phyloP scores from a whole-genome alignment of 2,329 filamentous ascomycete species.

The Alternaria hordeiaustralica region DNA sequence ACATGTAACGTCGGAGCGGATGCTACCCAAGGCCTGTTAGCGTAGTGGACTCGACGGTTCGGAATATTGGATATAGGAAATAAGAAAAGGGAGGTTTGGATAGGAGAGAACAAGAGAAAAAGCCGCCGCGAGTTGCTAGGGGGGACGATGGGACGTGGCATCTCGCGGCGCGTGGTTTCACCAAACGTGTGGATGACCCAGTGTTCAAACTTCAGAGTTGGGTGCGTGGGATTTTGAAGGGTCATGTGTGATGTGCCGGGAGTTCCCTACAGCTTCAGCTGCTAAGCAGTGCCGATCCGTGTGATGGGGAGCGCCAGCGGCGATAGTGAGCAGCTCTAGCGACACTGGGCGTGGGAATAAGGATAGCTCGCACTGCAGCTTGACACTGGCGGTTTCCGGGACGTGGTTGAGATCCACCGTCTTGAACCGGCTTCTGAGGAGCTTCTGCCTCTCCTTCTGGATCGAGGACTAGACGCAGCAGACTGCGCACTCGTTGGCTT shows the following conservation, averaged over 20 bases:
- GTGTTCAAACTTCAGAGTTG: slow-evolving; percentile 1
- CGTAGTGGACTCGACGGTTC: slow-evolving; percentile 10
- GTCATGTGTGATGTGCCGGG: slow-evolving; percentile 3
- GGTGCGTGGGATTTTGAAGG: slow-evolving; percentile 6
- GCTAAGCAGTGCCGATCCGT: slow-evolving; percentile 1
- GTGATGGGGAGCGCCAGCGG: slow-evolving; percentile 10
- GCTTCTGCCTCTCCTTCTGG: slow-evolving; percentile 1
- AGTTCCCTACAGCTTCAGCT: slow-evolving; percentile 1
- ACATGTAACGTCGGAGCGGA: slow-evolving; percentile 19
- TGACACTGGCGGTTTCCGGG: slow-evolving; percentile 1
- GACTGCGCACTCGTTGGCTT: background rate
- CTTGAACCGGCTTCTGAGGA: background rate
- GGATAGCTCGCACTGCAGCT: background rate
- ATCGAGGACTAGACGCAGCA: slow-evolving; percentile 3
- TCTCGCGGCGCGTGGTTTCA: slow-evolving; percentile 4
- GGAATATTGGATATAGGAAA: slow-evolving; percentile 19
- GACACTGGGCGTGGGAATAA: slow-evolving; percentile 2
- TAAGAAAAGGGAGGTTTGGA: slow-evolving; percentile 2
- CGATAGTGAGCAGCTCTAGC: background rate
- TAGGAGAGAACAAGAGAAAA: background rate
- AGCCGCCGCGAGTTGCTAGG: background rate
- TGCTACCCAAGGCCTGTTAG: slow-evolving; percentile 21
- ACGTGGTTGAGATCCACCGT: background rate
- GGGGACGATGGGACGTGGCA: background rate
- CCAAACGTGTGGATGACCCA: slow-evolving; percentile 1